Conservation (phyloP, 805 yeast species). For the Scheffersomyces spartinae region DNA sequence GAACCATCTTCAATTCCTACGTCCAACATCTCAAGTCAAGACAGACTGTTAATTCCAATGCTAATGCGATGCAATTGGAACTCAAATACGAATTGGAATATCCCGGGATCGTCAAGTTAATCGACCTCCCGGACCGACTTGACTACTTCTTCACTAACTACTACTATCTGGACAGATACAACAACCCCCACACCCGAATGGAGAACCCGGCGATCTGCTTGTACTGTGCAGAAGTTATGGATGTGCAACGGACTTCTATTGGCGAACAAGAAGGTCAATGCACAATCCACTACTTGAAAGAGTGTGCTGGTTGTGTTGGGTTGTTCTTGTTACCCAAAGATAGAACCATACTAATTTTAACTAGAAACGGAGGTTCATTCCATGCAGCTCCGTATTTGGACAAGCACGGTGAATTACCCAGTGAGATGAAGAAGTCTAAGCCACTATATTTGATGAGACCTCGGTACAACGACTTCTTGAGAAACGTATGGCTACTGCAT, state of each 20-base stretch:
- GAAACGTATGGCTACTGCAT: slow-evolving; percentile 67
- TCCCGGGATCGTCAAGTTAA: slow-evolving; percentile 53
- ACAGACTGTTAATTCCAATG: too few relatives aligned
- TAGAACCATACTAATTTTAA: slow-evolving; percentile 49
- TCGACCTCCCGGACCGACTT: slow-evolving; percentile 53
- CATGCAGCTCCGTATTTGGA: slow-evolving; percentile 77
- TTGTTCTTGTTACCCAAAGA: slow-evolving; percentile 64
- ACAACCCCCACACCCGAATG: slow-evolving; percentile 24
- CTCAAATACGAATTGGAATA: slow-evolving; percentile 47
- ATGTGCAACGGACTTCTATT: slow-evolving; percentile 50
- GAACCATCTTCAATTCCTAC: too few relatives aligned
- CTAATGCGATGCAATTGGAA: too few relatives aligned
- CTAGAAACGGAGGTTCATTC: slow-evolving; percentile 75
- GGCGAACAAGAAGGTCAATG: slow-evolving; percentile 65
- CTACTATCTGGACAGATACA: slow-evolving; percentile 32
- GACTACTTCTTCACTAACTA: slow-evolving; percentile 58
- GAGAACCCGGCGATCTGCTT: slow-evolving; percentile 81
- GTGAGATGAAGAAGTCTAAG: slow-evolving; percentile 58
- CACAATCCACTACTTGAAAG: slow-evolving; percentile 52
- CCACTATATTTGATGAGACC: slow-evolving; percentile 53
- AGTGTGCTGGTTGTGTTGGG: slow-evolving; percentile 58
- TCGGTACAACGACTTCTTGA: slow-evolving; percentile 55
- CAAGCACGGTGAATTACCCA: slow-evolving; percentile 76
- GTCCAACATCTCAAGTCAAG: slow-evolving; percentile 1
- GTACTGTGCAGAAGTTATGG: slow-evolving; percentile 62